These are phyloP conservation scores for Talaromyces sp. DNA, from an alignment of 2,329 filamentous ascomycete species.

Conservation along the genomic window DNA sequence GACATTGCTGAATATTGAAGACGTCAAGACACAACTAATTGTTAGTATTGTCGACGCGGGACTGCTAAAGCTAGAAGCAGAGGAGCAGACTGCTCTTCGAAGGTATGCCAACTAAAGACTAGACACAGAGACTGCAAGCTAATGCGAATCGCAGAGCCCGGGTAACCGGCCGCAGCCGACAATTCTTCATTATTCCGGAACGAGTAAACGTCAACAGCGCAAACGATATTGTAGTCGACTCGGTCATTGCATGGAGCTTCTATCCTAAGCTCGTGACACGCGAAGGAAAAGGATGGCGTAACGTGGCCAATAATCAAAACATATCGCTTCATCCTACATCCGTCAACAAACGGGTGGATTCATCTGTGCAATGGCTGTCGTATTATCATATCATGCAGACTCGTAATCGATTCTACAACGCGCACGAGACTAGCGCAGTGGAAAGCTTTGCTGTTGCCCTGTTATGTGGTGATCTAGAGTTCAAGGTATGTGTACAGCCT, in stretches of 20 bases:
- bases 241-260: conserved; percentile 89
- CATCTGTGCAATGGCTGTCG: conserved; percentile 70
- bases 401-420: conserved; percentile 74
- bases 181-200: conserved; percentile 80
- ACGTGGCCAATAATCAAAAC: conserved; percentile 86
- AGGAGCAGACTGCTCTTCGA: conserved; percentile 68
- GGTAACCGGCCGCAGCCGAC: conserved; percentile 62
- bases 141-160: conserved; percentile 46
- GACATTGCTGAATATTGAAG: conserved; percentile 86
- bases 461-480: conserved; percentile 83
- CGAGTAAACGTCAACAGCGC: conserved; percentile 71
- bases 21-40: conserved; percentile 87
- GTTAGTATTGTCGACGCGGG: conserved; percentile 82
- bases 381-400: conserved; percentile 98
- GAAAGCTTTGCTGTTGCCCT: conserved; percentile 80
- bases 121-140: background rate
- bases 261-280: conserved; percentile 87
- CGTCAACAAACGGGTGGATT: conserved; percentile 69
- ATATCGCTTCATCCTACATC: conserved; percentile 85
- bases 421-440: conserved; percentile 79
- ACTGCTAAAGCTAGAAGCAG: conserved; percentile 69
- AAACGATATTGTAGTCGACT: conserved; percentile 74
- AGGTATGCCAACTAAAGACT: conserved; percentile 41
- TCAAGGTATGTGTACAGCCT: conserved; percentile 58
- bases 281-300: conserved; percentile 83